These are phyloP conservation scores for Endoconidiophora polonica DNA, from an alignment of 2,329 filamentous ascomycete species.

Conservation along the genomic window DNA sequence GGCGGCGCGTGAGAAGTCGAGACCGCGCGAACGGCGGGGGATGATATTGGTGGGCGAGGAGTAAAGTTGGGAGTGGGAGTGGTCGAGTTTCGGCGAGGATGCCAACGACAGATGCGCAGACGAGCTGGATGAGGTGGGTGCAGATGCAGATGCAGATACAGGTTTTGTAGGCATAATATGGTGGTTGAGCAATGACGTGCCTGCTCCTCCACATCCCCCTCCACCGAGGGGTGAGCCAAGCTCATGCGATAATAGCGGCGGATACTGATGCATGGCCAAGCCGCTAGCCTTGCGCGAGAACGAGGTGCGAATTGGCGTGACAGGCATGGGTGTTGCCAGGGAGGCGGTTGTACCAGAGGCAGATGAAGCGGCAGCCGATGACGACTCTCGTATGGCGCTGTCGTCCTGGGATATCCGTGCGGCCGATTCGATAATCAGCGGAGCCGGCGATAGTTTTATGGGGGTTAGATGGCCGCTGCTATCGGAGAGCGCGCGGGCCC, in stretches of 20 bases:
- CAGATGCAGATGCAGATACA: neutral
- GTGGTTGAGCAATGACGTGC: neutral
- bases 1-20: conserved; percentile 85
- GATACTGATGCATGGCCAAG: neutral
- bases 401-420: conserved; percentile 50
- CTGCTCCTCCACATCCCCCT: no score
- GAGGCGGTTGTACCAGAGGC: no score
- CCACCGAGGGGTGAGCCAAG: conserved; percentile 4
- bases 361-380: conserved; percentile 12
- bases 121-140: neutral
- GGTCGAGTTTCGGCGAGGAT: conserved; percentile 72
- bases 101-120: conserved; percentile 24
- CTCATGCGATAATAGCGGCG: conserved; percentile 1
- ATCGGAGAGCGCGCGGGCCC: conserved; percentile 11
- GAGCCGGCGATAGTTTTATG: conserved; percentile 39
- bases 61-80: conserved; percentile 53
- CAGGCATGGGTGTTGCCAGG: conserved; percentile 25
- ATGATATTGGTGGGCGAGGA: conserved; percentile 76
- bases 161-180: neutral
- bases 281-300: conserved; percentile 35
- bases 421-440: conserved; percentile 32
- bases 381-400: conserved; percentile 31
- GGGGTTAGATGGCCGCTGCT: conserved; percentile 24
- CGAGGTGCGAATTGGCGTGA: conserved; percentile 55
- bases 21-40: conserved; percentile 70